phyloP scores from a whole-genome alignment of 2,329 filamentous ascomycete genomes.

The Lasiodiplodia citricola region DNA sequence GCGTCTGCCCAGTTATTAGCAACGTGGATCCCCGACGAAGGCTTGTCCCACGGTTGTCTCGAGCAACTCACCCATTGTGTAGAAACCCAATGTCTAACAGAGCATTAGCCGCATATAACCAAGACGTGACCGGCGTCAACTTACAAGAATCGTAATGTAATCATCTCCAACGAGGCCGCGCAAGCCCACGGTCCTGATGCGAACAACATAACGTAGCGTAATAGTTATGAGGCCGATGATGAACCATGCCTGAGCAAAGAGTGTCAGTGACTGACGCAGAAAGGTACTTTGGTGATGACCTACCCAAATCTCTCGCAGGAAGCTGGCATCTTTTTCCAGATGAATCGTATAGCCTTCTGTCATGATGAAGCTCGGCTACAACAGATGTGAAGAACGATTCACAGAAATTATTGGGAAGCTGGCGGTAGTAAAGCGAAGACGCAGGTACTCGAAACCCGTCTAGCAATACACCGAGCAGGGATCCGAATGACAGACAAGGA shows the following conservation, averaged over 20 bases:
- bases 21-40: not conserved
- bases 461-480: not conserved
- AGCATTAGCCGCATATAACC: not conserved
- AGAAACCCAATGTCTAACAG: conserved; percentile 35
- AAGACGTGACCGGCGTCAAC: not conserved
- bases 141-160: conserved; percentile 42
- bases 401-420: not conserved
- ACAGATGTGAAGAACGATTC: not conserved
- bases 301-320: conserved; percentile 17
- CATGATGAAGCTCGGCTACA: not conserved
- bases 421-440: not conserved
- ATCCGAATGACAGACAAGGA: not conserved
- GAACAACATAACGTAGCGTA: conserved; percentile 41
- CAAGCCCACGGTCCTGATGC: conserved; percentile 46
- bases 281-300: not conserved
- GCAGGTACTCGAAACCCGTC: not conserved
- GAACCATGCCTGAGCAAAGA: conserved; percentile 30
- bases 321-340: conserved; percentile 4
- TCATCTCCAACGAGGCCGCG: conserved; percentile 49
- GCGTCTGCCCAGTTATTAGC: conserved; percentile 32
- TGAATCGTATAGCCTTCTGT: not conserved
- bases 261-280: not conserved
- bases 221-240: conserved; percentile 41
- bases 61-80: conserved; percentile 34
- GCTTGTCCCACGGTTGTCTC: not conserved